Percentiles rank a stretch among this genome's conserved stretches.
Evolutionary conservation across 139 green algal species (phyloP).

Genomic region (Pseudopediastrum boryanum): DNA sequence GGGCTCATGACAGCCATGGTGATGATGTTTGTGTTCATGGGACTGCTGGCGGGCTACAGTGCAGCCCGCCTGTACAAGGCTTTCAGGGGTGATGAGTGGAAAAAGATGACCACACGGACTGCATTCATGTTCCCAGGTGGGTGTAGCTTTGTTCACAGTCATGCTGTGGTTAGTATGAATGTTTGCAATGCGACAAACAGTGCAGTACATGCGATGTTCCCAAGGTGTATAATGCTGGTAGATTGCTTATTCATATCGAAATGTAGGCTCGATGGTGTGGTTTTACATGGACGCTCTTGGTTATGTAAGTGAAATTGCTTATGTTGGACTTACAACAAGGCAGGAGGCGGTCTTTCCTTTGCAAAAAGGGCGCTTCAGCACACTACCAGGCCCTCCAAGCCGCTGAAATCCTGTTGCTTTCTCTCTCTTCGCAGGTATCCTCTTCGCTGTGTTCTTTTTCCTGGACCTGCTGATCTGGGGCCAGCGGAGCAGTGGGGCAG

Average conservation of each 20-base stretch:
- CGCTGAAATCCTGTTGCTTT: too few species aligned
- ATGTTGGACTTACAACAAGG: too few species aligned
- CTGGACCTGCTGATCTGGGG: constrained; percentile 96
- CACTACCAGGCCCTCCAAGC: not conserved
- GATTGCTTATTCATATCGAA: too few species aligned
- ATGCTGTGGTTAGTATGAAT: too few species aligned
- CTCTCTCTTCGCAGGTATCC: constrained; percentile 57
- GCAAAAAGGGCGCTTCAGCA: too few species aligned
- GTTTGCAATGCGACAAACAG: too few species aligned
- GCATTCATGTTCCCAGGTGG: constrained; percentile 90
- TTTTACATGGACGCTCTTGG: too few species aligned
- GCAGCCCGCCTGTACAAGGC: constrained; percentile 89
- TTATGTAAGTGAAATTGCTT: too few species aligned
- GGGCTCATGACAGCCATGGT: constrained; percentile 93
- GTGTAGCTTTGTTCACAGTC: not conserved
- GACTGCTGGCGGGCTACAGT: constrained; percentile 91
- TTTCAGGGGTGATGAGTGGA: constrained; percentile 89
- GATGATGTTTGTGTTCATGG: constrained; percentile 98
- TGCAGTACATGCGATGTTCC: too few species aligned
- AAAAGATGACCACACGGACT: constrained; percentile 90
- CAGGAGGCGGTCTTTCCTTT: too few species aligned
- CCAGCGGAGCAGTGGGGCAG: constrained; percentile 89
- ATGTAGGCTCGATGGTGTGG: too few species aligned
- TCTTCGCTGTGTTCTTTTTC: constrained; percentile 91
- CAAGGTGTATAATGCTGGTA: too few species aligned